Evolutionary conservation across 768 basidiomycete genomes (phyloP), one percentile per base, ranked within the genome.

Genomic region (Lentinus brumalis): DNA sequence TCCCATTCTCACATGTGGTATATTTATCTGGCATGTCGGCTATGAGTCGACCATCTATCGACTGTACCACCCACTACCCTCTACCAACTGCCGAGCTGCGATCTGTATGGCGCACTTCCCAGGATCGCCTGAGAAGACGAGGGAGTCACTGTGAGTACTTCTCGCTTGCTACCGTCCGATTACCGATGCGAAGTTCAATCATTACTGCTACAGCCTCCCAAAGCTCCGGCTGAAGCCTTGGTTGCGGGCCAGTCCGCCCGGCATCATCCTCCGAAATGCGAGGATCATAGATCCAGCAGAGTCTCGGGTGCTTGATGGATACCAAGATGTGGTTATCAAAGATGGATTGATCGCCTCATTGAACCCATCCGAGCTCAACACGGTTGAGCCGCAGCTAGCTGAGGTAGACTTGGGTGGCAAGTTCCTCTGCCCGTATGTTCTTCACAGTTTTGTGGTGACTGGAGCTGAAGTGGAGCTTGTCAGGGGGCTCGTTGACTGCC

Each of bases 401-500:
- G 62, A 61, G 0, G 62, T 76, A 14, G 76, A 78, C 63, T 62
- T 78, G 4, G 66, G 70, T 18, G 77, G 77, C 1, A 68, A 66
- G n/a, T 78, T 67, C 56, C 50, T 79, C 10, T 80, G 74, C 60
- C 79, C 79, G 72, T 74, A 55, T 52, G 73, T 67, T 11, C n/a
- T n/a, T 54, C 18, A 4, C 14, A n/a, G 12, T 46, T 5, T 30
- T 3, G 30, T 0, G 5, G 9, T n/a, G 10, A n/a, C 14, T 32
- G 11, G 21, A 9, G 21, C 40, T 29, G 57, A 8, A 14, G 15
- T 26, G 26, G 2, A 10, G n/a, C 31, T 2, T 29, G 7, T 55
- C 42, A 74, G 73, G 18, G 79, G 79, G 2, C 67, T 79, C n/a
- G 77, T 80, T 51, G 79, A 80, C 67, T 74, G 74, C 46, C 79